Evolutionary conservation across 768 basidiomycete genomes (phyloP).

Genomic region (Pleurotus ostreatus): DNA sequence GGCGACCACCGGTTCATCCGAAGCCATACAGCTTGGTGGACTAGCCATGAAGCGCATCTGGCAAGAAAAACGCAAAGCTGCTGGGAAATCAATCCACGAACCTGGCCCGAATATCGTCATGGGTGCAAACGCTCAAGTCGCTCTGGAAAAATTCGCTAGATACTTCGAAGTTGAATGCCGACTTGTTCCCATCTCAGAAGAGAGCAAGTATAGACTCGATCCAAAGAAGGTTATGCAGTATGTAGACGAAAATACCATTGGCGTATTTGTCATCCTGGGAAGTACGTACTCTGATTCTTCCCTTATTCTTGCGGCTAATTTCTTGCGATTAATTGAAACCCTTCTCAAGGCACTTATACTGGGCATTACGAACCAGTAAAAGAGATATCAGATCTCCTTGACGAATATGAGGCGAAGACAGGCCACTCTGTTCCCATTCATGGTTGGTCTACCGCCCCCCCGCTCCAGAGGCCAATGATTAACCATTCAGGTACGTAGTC

Average conservation of each 20-base stretch:
- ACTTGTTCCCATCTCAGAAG: conserved; percentile 46
- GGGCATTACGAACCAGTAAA: conserved; percentile 79
- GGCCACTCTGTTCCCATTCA: conserved; percentile 64
- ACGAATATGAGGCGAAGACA: conserved; percentile 59
- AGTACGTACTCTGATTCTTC: conserved; percentile 22
- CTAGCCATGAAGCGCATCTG: conserved; percentile 72
- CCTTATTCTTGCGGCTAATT: conserved; percentile 36
- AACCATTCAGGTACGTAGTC: conserved; percentile 31
- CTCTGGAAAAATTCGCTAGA: conserved; percentile 68
- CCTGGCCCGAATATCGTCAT: conserved; percentile 71
- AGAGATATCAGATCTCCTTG: conserved; percentile 74
- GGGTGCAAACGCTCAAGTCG: conserved; percentile 72
- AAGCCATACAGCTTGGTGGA: conserved; percentile 73
- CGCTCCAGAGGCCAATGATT: conserved; percentile 37
- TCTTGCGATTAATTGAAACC: conserved; percentile 43
- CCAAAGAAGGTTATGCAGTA: conserved; percentile 60
- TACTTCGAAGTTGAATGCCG: conserved; percentile 68
- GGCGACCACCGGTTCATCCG: conserved; percentile 67
- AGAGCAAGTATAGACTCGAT: conserved; percentile 52
- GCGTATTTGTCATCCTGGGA: conserved; percentile 52
- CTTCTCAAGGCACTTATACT: conserved; percentile 47
- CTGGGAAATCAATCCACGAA: conserved; percentile 68
- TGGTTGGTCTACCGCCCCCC: conserved; percentile 47
- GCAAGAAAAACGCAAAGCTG: conserved; percentile 63
- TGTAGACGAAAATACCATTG: conserved; percentile 75